phyloP scores from a whole-genome alignment of 2,329 filamentous ascomycete genomes.

The Aureobasidium sp. region DNA sequence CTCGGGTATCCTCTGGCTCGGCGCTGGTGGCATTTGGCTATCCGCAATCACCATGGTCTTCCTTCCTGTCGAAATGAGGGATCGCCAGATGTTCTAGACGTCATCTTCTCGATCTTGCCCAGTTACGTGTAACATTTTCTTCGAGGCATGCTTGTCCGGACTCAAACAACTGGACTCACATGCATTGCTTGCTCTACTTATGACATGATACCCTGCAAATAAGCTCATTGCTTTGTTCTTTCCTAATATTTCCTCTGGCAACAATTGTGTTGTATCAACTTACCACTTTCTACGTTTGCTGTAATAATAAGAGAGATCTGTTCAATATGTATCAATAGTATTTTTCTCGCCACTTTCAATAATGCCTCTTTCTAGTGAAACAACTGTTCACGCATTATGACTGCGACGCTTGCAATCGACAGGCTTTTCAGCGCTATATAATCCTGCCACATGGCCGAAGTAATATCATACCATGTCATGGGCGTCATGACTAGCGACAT shows the following conservation, averaged over 20 bases:
- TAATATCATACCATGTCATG: too few relatives aligned
- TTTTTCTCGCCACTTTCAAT: too few relatives aligned
- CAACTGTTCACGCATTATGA: too few relatives aligned
- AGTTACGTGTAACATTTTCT: not conserved
- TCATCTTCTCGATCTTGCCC: not conserved
- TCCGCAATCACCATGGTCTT: constrained; percentile 10
- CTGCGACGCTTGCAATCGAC: too few relatives aligned
- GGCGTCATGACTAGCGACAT: too few relatives aligned
- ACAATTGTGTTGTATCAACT: not conserved
- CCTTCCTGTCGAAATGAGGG: constrained; percentile 10
- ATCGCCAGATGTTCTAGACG: constrained; percentile 11
- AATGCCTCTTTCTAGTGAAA: too few relatives aligned
- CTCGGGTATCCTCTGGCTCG: constrained; percentile 7
- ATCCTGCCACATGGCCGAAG: too few relatives aligned
- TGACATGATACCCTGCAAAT: not conserved
- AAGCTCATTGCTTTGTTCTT: not conserved
- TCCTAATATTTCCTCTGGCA: not conserved
- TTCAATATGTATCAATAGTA: too few relatives aligned
- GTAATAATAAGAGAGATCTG: too few relatives aligned
- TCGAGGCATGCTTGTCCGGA: not conserved
- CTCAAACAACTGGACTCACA: not conserved
- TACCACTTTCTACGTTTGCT: too few relatives aligned
- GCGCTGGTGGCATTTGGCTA: constrained; percentile 9
- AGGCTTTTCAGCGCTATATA: too few relatives aligned
- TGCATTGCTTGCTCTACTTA: not conserved